Conservation (phyloP, 2,329 filamentous ascomycete species). For the Phaeomoniella chlamydospora region DNA sequence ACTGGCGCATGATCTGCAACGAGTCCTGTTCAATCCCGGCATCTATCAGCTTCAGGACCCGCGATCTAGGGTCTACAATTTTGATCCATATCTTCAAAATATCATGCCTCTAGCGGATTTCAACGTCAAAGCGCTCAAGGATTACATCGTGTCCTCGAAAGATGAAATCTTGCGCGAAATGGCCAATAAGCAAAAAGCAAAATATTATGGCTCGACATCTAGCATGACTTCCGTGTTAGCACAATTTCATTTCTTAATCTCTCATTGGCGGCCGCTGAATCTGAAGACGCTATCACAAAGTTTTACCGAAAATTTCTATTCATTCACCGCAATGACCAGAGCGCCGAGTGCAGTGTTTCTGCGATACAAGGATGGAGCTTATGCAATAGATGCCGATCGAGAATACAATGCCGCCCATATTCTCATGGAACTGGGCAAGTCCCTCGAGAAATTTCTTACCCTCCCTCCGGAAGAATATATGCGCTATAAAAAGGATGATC, state of each 20-base stretch:
- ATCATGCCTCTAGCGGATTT: constrained; percentile 94
- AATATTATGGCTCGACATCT: constrained; percentile 88
- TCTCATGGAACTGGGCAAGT: constrained; percentile 82
- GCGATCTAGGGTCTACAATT: constrained; percentile 81
- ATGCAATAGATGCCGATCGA: constrained; percentile 94
- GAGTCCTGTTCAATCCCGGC: constrained; percentile 89
- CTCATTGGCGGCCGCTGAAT: constrained; percentile 63
- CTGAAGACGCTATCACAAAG: constrained; percentile 49
- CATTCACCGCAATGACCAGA: constrained; percentile 58
- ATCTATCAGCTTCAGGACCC: constrained; percentile 86
- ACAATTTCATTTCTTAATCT: constrained; percentile 89
- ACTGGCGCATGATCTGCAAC: constrained; percentile 62
- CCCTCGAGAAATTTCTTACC: constrained; percentile 91
- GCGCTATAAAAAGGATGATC: constrained; percentile 57
- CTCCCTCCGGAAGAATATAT: constrained; percentile 71
- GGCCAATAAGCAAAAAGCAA: constrained; percentile 52
- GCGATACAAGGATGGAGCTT: constrained; percentile 67
- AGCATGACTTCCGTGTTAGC: constrained; percentile 82
- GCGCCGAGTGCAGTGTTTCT: constrained; percentile 71
- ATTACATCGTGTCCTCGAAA: constrained; percentile 83
- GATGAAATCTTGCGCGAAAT: constrained; percentile 58
- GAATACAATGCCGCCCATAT: constrained; percentile 74
- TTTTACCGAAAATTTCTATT: constrained; percentile 46
- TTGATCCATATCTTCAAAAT: constrained; percentile 81
- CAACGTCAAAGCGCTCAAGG: constrained; percentile 72